Conservation (phyloP, 148 eudicot species). For the Vaccinium macrocarpon region DNA sequence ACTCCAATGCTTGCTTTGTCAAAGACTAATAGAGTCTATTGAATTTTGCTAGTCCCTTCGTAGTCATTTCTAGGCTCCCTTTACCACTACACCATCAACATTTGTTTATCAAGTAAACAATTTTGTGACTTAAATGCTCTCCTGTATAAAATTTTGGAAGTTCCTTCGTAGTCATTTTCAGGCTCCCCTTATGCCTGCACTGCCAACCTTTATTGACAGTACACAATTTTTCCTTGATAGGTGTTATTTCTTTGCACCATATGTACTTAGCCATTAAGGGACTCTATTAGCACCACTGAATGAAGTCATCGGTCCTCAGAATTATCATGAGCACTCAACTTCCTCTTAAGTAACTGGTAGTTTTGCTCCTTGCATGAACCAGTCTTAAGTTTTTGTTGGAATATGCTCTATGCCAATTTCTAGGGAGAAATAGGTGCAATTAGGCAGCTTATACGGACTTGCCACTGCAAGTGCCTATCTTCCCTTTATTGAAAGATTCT, state of each 20-base stretch:
- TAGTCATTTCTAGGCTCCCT: neutral
- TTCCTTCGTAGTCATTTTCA: neutral
- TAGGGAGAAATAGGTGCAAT: neutral
- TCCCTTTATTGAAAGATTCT: neutral
- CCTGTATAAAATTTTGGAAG: neutral
- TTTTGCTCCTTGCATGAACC: neutral
- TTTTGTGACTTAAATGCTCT: neutral
- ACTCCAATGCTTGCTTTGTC: conserved; percentile 2
- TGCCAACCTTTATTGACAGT: neutral
- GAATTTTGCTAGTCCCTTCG: neutral
- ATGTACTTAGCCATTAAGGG: neutral
- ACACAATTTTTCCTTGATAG: neutral
- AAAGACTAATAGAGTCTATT: neutral
- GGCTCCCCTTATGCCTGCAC: neutral
- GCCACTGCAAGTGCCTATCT: conserved; percentile 7
- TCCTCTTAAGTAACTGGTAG: neutral
- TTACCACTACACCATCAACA: neutral
- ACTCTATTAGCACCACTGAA: neutral
- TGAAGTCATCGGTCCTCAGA: neutral
- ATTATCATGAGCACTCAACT: neutral
- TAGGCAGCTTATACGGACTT: neutral
- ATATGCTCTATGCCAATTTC: neutral
- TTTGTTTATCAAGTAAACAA: neutral
- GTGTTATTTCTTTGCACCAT: neutral
- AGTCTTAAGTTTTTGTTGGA: neutral